Evolutionary conservation across 805 yeast genomes (phyloP).

Genomic region (Isabelozyma heimii): DNA sequence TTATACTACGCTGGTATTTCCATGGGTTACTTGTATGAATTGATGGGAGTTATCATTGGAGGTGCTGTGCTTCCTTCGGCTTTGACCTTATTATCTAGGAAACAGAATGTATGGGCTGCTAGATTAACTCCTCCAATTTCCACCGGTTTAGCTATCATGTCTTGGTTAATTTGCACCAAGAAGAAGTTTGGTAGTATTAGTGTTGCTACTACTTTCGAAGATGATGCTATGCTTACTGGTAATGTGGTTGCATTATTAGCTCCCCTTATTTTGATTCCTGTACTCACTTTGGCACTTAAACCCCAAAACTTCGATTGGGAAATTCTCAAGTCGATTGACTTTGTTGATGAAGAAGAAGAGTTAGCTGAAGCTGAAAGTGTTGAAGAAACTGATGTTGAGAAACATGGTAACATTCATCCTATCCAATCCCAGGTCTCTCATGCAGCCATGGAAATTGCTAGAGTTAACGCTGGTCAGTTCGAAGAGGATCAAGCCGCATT

Average conservation of each 20-base stretch:
- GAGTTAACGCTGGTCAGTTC: constrained; percentile 16
- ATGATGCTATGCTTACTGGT: constrained; percentile 87
- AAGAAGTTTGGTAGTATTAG: constrained; percentile 28
- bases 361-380: constrained; percentile 40
- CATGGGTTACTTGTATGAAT: constrained; percentile 82
- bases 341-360: constrained; percentile 74
- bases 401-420: constrained; percentile 18
- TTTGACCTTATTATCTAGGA: constrained; percentile 59
- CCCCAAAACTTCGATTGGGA: constrained; percentile 77
- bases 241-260: constrained; percentile 79
- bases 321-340: constrained; percentile 53
- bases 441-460: constrained; percentile 38
- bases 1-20: constrained; percentile 76
- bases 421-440: constrained; percentile 36
- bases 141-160: constrained; percentile 65
- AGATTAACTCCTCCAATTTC: constrained; percentile 76
- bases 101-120: constrained; percentile 69
- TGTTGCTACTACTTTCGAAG: constrained; percentile 62
- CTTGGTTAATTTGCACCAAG: constrained; percentile 45
- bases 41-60: constrained; percentile 88
- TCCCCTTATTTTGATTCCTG: constrained; percentile 65
- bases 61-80: constrained; percentile 81
- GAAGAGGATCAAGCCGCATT: constrained; percentile 54
- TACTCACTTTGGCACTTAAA: constrained; percentile 60
- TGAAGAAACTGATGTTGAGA: constrained; percentile 17